Base-by-base conservation (phyloP, 2,329 filamentous ascomycete species). In the Phymatotrichopsis omnivora region DNA sequence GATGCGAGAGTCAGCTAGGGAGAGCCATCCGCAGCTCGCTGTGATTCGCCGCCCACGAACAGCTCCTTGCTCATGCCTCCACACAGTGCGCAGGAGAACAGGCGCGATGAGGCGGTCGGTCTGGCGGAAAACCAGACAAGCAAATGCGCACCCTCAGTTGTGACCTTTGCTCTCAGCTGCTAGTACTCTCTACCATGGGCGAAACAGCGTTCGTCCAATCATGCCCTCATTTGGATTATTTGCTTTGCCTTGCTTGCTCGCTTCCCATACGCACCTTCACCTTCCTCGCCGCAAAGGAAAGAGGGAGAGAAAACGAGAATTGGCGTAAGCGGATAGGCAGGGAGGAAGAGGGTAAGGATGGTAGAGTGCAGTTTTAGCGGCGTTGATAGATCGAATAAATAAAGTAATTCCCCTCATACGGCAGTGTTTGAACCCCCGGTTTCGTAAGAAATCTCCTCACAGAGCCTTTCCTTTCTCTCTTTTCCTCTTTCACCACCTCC, bases 401-500 rank as follows among this genome's bases (percentile, higher is more conserved):
- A 41, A 51, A 51, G 48, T 48, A 51, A 48, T 48, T 35, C 48
- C 35, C 48, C 39, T 48, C 47, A 47, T 25, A 47, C 37, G 38
- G 42, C 42, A 20, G 39, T 51, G 44, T 48, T 47, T 51, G 48
- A 48, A 51, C 47, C 38, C 32, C 39, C 30, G 47, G 48, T 31
- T 23, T 43, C 39, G 32, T 41, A 23, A 42, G 44, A 39, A 42
- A 39, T 27, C 37, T 6, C 36, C 33, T 45, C 45, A 37, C 39
- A 17, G 24, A 29, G 28, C 47, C 44, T 47, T 38, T 41, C 33
- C 33, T 46, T 38, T 48, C 44, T 44, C 30, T 44, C 42, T 51
- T 50, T 44, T 49, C 47, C 45, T 53, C 53, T 52, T 52, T 58
- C 59, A 51, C 49, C 49, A 45, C 49, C 14, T 48, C 31, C 42